Base-by-base conservation (phyloP, 108 stramenopile species). In the Pinguiococcus pyrenoidosus region DNA sequence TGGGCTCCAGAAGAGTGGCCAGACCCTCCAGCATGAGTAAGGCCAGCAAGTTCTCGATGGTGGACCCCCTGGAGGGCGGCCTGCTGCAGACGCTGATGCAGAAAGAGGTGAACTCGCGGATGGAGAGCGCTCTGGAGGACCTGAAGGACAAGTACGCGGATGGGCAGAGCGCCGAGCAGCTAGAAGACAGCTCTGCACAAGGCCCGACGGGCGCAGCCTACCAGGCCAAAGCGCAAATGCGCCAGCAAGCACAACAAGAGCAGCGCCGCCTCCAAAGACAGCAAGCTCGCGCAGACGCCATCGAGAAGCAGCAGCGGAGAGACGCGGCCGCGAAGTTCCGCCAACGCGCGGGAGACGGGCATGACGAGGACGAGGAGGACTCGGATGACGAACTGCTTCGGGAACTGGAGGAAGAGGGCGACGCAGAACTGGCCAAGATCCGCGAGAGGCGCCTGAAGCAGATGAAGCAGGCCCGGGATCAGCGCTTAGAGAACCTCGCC, bases 401-500 rank as follows among this genome's bases (percentile, higher is more conserved):
- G 46, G 9, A 6, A 16, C 4, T n/a, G 25, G 52, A 44, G 18
- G 12, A 57, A 23, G 64, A 65, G 18, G 55, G 16, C 13, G 64
- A 65, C 13, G 50, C 61, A 1, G 61, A 62, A 50, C 54, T 63
- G 26, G 32, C 0, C 18, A 59, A 47, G 16, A 60, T 97, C 34
- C 84, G 93, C 2, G 67, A 81, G 50, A 59, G 57, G 49, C 85
- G 96, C 29, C 35, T 95, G 28, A 56, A 53, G 12, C 64, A 92
- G 73, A 54, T 93, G 49, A 64, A 82, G 70, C 58, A 49, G 32
- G 46, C 46, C 14, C 80, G 85, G 32, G 39, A 51, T 13, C 54
- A 79, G 44, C 61, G 60, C 13, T 64, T 69, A 6, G 64, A 75
- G 51, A 66, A 95, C 32, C 36, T 80, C n/a, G 81, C 83, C 22